These are phyloP conservation scores for Calonectria crousiana DNA, from an alignment of 2,329 filamentous ascomycete genomes.

Conservation along the genomic window DNA sequence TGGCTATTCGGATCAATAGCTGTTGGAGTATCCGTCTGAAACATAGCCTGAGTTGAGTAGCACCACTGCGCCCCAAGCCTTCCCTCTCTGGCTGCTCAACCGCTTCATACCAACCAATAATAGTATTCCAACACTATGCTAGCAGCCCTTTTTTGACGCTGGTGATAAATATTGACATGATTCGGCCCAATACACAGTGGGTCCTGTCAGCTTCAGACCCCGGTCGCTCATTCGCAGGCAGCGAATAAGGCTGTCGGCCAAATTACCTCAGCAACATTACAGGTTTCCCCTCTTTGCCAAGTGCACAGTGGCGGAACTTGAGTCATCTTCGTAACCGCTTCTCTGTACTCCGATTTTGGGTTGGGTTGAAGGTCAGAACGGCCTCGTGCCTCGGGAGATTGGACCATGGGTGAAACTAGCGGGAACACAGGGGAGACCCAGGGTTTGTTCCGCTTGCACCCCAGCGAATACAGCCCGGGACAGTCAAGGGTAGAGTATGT, in stretches of 20 bases:
- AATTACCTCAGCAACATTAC: not conserved
- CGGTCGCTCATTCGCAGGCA: not conserved
- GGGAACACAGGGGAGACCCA: not conserved
- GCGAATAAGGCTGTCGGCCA: not conserved
- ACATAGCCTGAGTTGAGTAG: no score
- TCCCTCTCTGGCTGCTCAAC: not conserved
- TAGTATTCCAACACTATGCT: not conserved
- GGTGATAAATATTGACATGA: not conserved
- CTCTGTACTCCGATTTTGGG: not conserved
- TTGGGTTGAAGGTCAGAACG: not conserved
- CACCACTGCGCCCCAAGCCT: not conserved
- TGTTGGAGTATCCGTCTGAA: no score
- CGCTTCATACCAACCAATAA: not conserved
- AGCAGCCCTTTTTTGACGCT: not conserved
- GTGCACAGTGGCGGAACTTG: not conserved
- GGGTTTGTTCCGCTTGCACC: not conserved
- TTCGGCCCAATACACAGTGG: not conserved
- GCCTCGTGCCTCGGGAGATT: not conserved
- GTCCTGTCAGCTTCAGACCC: not conserved
- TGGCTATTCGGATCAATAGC: no score
- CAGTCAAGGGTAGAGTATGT: not conserved
- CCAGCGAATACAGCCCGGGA: not conserved
- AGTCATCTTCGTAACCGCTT: not conserved
- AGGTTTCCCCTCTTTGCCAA: not conserved
- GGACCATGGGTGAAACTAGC: not conserved